phyloP scores from a whole-genome alignment of 306 rosid genomes.

The Lithocarpus polystachyus region DNA sequence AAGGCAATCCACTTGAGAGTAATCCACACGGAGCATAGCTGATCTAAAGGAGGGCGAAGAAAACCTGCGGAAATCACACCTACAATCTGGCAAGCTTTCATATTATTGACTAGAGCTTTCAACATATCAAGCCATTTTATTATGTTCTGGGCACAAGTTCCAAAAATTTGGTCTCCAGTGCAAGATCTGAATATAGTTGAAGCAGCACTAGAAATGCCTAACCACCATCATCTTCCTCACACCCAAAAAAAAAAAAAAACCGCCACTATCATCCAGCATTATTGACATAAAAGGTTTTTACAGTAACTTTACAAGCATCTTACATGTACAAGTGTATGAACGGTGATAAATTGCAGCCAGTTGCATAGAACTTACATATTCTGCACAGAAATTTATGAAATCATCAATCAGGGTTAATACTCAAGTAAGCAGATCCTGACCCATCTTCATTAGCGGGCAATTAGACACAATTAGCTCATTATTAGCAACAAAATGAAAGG shows the following conservation, averaged over 20 bases:
- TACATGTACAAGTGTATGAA: not conserved
- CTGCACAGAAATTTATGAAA: conserved; percentile 9
- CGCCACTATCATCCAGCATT: not conserved
- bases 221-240: not conserved
- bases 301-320: not conserved
- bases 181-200: not conserved
- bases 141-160: no score
- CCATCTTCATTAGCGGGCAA: conserved; percentile 17
- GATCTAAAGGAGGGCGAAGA: no score
- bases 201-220: not conserved
- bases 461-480: conserved; percentile 38
- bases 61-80: no score
- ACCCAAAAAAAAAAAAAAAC: no score
- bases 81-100: no score
- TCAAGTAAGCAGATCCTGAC: conserved; percentile 21
- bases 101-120: no score
- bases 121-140: no score
- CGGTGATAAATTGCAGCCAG: not conserved
- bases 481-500: conserved; percentile 36
- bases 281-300: not conserved
- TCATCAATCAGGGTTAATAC: not conserved
- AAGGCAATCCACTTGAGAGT: no score
- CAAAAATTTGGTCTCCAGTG: no score
- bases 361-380: not conserved
- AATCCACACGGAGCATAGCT: no score